Percentiles rank a stretch among this genome's conserved stretches.
These are phyloP conservation scores for Exophiala xenobiotica DNA, from an alignment of 2,329 filamentous ascomycete genomes.

Conservation along the genomic window DNA sequence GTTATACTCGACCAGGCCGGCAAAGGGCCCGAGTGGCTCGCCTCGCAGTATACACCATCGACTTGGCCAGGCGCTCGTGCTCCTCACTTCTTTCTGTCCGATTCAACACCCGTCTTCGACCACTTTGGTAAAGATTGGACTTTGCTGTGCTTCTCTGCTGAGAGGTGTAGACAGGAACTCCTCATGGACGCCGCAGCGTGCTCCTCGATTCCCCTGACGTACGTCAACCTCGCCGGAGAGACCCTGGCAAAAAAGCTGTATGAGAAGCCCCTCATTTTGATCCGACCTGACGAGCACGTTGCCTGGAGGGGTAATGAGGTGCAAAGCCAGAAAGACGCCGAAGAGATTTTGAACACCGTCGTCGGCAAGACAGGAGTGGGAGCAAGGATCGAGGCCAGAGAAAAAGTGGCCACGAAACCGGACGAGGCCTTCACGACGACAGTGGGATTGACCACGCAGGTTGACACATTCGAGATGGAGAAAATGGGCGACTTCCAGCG, in stretches of 20 bases:
- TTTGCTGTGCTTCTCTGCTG: constrained; percentile 8
- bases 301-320: constrained; percentile 18
- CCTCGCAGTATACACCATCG: constrained; percentile 11
- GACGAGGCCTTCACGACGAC: too few relatives aligned
- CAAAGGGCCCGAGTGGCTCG: constrained; percentile 10
- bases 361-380: too few relatives aligned
- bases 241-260: constrained; percentile 11
- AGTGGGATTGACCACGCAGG: too few relatives aligned
- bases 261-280: constrained; percentile 14
- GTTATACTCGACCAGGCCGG: constrained; percentile 11
- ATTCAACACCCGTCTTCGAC: constrained; percentile 18
- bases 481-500: too few relatives aligned
- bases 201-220: constrained; percentile 6
- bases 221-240: constrained; percentile 6
- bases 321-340: neutral
- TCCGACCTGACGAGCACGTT: constrained; percentile 21
- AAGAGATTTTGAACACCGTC: constrained; percentile 2
- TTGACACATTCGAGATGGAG: too few relatives aligned
- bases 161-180: neutral
- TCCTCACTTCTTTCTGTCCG: constrained; percentile 16
- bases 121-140: constrained; percentile 15
- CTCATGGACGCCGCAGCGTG: neutral
- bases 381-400: too few relatives aligned
- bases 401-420: too few relatives aligned
- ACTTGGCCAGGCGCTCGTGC: constrained; percentile 16